These are phyloP conservation scores for Pichia rugopelliculosa DNA, from an alignment of 805 yeast species.

Conservation along the genomic window DNA sequence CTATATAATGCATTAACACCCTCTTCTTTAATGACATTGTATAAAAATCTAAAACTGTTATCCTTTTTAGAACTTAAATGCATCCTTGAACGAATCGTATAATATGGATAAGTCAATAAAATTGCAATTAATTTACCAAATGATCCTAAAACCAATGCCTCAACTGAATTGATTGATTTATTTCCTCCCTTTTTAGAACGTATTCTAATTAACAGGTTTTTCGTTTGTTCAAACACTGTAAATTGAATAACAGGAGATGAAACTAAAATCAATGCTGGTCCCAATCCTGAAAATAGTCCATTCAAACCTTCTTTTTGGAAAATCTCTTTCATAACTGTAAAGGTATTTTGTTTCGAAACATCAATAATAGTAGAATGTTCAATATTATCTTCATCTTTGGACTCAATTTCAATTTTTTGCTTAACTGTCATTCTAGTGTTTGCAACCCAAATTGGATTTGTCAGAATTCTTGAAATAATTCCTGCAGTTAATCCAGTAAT, in stretches of 20 bases:
- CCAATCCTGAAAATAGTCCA: constrained; percentile 75
- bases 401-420: constrained; percentile 17
- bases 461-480: constrained; percentile 66
- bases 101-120: constrained; percentile 80
- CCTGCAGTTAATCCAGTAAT: constrained; percentile 83
- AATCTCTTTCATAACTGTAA: constrained; percentile 54
- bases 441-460: constrained; percentile 94
- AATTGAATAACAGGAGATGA: constrained; percentile 87
- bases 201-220: constrained; percentile 49
- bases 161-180: constrained; percentile 51
- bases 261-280: constrained; percentile 83
- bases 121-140: constrained; percentile 88
- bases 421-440: constrained; percentile 79
- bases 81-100: constrained; percentile 83
- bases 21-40: constrained; percentile 55
- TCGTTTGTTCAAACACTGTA: constrained; percentile 82
- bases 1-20: constrained; percentile 74
- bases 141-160: constrained; percentile 85
- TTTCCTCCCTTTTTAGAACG: constrained; percentile 13
- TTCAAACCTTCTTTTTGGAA: constrained; percentile 61
- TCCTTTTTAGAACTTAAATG: constrained; percentile 45
- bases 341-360: constrained; percentile 35
- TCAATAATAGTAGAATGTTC: constrained; percentile 2
- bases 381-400: constrained; percentile 8
- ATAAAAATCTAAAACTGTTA: constrained; percentile 37